Conservation (phyloP, 2,329 filamentous ascomycete genomes). For the Coniella lustricola region DNA sequence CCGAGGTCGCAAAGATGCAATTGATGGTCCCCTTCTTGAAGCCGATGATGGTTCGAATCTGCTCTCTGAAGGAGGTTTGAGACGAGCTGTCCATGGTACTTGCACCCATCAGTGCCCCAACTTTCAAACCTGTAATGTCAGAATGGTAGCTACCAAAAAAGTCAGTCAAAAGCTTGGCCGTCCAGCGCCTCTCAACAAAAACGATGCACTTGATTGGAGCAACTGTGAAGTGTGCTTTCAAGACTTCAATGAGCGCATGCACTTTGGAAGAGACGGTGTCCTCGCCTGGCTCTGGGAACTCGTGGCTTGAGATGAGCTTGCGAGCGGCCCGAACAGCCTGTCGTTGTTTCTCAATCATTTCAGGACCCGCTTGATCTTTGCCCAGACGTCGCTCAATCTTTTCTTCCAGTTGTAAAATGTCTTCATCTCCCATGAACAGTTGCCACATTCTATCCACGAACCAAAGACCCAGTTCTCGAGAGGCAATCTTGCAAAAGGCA, state of each 20-base stretch:
- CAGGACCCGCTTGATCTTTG: slow-evolving; percentile 15
- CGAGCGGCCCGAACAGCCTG: slow-evolving; percentile 52
- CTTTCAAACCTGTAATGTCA: slow-evolving; percentile 52
- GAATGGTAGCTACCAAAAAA: slow-evolving; percentile 49
- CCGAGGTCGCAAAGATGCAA: slow-evolving; percentile 60
- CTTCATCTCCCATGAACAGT: slow-evolving; percentile 57
- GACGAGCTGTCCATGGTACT: slow-evolving; percentile 44
- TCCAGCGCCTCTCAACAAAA: slow-evolving; percentile 74
- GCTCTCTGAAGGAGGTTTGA: slow-evolving; percentile 63
- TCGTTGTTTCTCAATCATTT: slow-evolving; percentile 45
- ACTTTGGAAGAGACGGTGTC: slow-evolving; percentile 66
- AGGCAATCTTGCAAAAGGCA: slow-evolving; percentile 50
- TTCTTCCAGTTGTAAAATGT: slow-evolving; percentile 54
- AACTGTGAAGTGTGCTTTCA: slow-evolving; percentile 56
- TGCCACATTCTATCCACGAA: slow-evolving; percentile 77
- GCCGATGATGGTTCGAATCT: slow-evolving; percentile 64
- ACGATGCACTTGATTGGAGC: slow-evolving; percentile 65
- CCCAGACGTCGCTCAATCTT: slow-evolving; percentile 32
- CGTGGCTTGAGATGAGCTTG: slow-evolving; percentile 45
- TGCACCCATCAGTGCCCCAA: slow-evolving; percentile 53
- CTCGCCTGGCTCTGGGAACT: slow-evolving; percentile 31
- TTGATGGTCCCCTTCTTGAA: slow-evolving; percentile 54
- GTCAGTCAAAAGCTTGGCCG: slow-evolving; percentile 64
- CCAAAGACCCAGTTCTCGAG: slow-evolving; percentile 70
- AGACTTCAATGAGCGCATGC: slow-evolving; percentile 49